A percentile compares a stretch with the other conserved stretches of the same genome.
Conservation (phyloP, 208 protist genomes). For the Leishmania mexicana region DNA sequence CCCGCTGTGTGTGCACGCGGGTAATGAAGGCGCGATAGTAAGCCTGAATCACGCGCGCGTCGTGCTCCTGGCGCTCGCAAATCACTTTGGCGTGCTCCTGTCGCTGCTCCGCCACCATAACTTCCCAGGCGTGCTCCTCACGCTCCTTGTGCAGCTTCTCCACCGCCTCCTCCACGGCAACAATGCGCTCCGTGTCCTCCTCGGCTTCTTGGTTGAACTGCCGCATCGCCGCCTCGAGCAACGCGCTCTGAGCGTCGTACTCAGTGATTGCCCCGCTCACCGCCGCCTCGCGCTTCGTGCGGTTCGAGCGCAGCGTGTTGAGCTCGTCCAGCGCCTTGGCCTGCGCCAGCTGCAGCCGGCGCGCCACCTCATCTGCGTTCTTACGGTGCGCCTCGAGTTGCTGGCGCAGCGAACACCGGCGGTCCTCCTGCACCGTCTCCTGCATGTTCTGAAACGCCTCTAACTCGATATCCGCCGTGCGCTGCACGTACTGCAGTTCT, state of each 20-base stretch:
- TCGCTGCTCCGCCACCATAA: conserved; percentile 64
- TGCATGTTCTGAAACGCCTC: conserved; percentile 63
- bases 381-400: conserved; percentile 58
- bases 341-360: conserved; percentile 39
- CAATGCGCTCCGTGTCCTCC: conserved; percentile 71
- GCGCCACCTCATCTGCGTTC: conserved; percentile 45
- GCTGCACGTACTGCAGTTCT: conserved; percentile 74
- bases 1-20: conserved; percentile 43
- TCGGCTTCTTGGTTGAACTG: conserved; percentile 78
- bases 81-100: conserved; percentile 68
- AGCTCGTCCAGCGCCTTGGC: conserved; percentile 57
- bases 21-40: conserved; percentile 78
- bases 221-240: conserved; percentile 37
- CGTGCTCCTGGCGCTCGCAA: conserved; percentile 36
- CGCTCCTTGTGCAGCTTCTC: conserved; percentile 54
- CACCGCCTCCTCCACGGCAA: conserved; percentile 66
- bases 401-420: conserved; percentile 41
- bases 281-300: conserved; percentile 80
- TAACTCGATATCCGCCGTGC: conserved; percentile 74
- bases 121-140: conserved; percentile 74
- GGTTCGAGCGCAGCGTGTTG: conserved; percentile 58
- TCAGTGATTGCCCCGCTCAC: conserved; percentile 84
- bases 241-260: conserved; percentile 77
- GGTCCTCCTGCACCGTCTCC: conserved; percentile 54
- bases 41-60: conserved; percentile 80